Percentiles rank a stretch among this genome's conserved stretches.
These are phyloP conservation scores for Hura crepitans DNA, from an alignment of 441 rosid species.

Conservation along the genomic window DNA sequence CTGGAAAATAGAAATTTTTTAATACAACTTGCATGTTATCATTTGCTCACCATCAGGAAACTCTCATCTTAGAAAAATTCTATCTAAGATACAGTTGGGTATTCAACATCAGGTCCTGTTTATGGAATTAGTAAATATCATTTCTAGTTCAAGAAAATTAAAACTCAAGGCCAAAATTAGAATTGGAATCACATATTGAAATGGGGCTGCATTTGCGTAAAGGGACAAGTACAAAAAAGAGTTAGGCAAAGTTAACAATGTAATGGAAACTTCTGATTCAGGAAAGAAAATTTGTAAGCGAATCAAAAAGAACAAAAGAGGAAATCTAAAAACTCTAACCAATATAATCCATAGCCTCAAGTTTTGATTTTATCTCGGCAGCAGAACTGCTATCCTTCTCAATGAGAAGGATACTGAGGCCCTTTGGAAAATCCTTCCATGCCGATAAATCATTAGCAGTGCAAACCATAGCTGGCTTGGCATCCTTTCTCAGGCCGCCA, in stretches of 20 bases:
- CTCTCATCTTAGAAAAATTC: background rate
- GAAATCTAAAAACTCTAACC: conserved; percentile 49
- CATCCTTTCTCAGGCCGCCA: conserved; percentile 80
- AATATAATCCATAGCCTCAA: conserved; percentile 82
- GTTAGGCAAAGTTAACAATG: conserved; percentile 18
- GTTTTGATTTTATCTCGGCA: conserved; percentile 62
- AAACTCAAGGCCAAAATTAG: conserved; percentile 21
- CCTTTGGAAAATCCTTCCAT: conserved; percentile 95
- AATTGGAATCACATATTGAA: conserved; percentile 5
- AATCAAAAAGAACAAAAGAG: conserved; percentile 14
- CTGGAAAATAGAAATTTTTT: background rate
- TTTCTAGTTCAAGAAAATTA: conserved; percentile 9
- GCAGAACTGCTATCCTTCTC: conserved; percentile 54
- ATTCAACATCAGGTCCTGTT: conserved; percentile 13
- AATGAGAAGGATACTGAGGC: conserved; percentile 87
- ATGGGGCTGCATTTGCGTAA: conserved; percentile 11
- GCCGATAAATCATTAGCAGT: conserved; percentile 74
- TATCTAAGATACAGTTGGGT: conserved; percentile 11
- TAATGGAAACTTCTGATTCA: conserved; percentile 17
- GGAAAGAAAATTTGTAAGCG: conserved; percentile 8
- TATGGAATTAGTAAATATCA: conserved; percentile 9
- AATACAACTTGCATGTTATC: background rate
- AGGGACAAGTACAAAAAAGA: conserved; percentile 18
- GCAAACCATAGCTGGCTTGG: conserved; percentile 96
- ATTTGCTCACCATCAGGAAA: conserved; percentile 1